Evolutionary conservation across 2,329 filamentous ascomycete species (phyloP).

Genomic region (Fusarium sp.): DNA sequence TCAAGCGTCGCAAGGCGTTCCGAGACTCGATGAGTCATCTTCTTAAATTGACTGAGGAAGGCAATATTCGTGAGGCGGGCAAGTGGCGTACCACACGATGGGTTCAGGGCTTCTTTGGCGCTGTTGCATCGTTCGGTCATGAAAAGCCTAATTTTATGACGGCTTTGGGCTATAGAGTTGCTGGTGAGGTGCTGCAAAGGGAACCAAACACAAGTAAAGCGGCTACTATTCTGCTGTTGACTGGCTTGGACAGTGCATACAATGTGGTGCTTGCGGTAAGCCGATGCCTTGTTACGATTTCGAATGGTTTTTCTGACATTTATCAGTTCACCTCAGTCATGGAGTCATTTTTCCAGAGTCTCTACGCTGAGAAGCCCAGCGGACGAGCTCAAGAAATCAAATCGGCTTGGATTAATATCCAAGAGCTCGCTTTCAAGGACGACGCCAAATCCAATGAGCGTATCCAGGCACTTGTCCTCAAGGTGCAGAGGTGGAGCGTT

Average conservation of each 20-base stretch:
- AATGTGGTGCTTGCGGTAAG: slow-evolving; percentile 5
- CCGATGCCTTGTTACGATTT: fast-evolving
- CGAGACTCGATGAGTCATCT: slow-evolving; percentile 35
- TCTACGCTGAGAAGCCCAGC: neutral
- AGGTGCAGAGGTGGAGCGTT: neutral
- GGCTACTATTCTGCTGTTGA: slow-evolving; percentile 6
- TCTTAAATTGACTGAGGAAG: slow-evolving; percentile 22
- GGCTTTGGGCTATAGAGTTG: neutral
- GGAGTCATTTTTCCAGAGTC: neutral
- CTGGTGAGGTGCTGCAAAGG: neutral
- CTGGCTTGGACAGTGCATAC: slow-evolving; percentile 8
- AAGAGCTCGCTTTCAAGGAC: neutral
- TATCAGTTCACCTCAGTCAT: slow-evolving; percentile 6
- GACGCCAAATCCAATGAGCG: neutral
- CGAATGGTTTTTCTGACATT: neutral
- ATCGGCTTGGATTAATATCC: neutral
- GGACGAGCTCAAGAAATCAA: neutral
- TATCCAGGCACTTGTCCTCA: neutral
- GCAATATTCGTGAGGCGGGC: slow-evolving; percentile 30
- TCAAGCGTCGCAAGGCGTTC: slow-evolving; percentile 40
- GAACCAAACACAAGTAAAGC: neutral
- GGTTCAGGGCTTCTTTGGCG: neutral
- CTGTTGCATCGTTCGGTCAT: neutral
- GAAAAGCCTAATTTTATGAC: slow-evolving; percentile 2
- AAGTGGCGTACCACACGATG: slow-evolving; percentile 4